Evolutionary conservation across 306 rosid species (phyloP).

Genomic region (Luffa acutangula): DNA sequence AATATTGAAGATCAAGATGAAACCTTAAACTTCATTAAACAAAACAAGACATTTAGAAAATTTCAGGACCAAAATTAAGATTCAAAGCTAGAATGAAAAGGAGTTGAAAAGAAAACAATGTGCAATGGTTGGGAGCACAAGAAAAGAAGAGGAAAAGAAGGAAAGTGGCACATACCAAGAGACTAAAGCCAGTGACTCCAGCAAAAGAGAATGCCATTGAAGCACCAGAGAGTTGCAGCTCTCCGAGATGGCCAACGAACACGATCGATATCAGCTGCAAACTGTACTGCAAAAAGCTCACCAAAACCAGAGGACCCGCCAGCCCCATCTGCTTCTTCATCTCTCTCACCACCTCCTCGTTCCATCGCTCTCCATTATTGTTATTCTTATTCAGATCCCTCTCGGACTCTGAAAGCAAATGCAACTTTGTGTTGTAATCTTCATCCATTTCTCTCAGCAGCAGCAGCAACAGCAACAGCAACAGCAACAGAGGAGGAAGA

Average conservation of each 20-base stretch:
- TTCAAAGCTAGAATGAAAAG: not conserved
- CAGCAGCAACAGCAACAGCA: not conserved
- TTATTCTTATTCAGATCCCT: not conserved
- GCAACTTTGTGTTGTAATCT: not conserved
- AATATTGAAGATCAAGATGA: too few species aligned
- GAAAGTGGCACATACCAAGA: constrained; percentile 4
- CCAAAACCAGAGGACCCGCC: constrained; percentile 19
- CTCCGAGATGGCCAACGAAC: constrained; percentile 19
- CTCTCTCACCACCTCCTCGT: constrained; percentile 2
- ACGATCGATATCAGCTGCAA: constrained; percentile 13
- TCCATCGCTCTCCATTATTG: too few species aligned
- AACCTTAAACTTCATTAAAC: too few species aligned
- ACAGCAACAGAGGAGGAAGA: not conserved
- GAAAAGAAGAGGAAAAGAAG: not conserved
- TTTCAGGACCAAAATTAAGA: too few species aligned
- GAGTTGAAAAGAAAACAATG: not conserved
- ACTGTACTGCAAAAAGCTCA: constrained; percentile 12
- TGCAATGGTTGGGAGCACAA: not conserved
- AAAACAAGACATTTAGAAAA: too few species aligned
- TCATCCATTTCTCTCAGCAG: not conserved
- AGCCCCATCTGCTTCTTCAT: constrained; percentile 11
- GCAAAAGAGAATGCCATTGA: constrained; percentile 19
- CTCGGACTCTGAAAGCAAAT: not conserved
- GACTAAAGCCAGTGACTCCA: constrained; percentile 19
- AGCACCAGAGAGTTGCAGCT: constrained; percentile 16